These are phyloP conservation scores for Saturnispora sanitii DNA, from an alignment of 805 yeast species.

Conservation along the genomic window DNA sequence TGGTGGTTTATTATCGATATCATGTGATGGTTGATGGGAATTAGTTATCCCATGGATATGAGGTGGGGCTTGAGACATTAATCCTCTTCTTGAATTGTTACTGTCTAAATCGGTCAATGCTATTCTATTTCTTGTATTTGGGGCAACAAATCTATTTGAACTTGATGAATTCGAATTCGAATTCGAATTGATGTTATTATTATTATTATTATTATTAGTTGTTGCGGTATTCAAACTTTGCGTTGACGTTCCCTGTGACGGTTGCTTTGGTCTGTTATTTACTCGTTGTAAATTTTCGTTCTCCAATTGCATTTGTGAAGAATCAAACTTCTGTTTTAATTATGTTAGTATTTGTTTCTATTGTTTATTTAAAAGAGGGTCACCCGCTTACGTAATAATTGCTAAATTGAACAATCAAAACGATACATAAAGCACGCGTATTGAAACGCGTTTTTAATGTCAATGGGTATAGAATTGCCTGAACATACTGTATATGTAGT, in stretches of 20 bases:
- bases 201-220: too few relatives aligned
- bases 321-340: conserved; percentile 12
- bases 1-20: conserved; percentile 53
- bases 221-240: conserved; percentile 14
- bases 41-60: conserved; percentile 10
- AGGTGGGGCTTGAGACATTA: neutral
- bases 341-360: conserved; percentile 2
- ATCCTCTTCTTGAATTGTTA: conserved; percentile 8
- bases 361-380: neutral
- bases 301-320: conserved; percentile 23
- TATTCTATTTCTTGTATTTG: conserved; percentile 17
- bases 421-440: neutral
- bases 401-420: neutral
- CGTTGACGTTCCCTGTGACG: conserved; percentile 9
- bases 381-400: neutral
- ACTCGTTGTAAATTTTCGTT: conserved; percentile 23
- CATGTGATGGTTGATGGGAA: conserved; percentile 5
- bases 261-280: conserved; percentile 11
- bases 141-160: neutral
- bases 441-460: neutral
- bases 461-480: neutral
- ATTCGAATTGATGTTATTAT: too few relatives aligned
- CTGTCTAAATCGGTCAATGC: conserved; percentile 23
- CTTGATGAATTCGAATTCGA: too few relatives aligned
- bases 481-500: neutral